These are phyloP conservation scores for Cercophora newfieldiana DNA, from an alignment of 495 filamentous ascomycete genomes.

Conservation along the genomic window DNA sequence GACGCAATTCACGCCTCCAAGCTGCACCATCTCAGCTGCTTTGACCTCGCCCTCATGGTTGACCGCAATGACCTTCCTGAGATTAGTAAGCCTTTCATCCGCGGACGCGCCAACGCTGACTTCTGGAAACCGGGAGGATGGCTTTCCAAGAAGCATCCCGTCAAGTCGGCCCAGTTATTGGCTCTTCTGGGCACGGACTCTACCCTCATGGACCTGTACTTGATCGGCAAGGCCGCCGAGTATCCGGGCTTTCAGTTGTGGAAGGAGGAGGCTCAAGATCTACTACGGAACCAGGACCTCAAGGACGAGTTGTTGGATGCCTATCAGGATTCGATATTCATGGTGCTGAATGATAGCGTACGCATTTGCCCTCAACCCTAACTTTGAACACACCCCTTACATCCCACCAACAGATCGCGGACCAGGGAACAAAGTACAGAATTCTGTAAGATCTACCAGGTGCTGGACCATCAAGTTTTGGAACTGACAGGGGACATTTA, in stretches of 20 bases:
- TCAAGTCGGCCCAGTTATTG: neutral
- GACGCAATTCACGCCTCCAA: neutral
- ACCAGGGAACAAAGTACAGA: constrained; percentile 4
- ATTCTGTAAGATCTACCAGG: neutral
- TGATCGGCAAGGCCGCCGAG: neutral
- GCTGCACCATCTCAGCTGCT: neutral
- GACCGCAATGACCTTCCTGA: neutral
- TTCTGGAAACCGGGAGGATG: too few relatives aligned
- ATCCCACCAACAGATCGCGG: neutral
- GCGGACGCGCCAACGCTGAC: neutral
- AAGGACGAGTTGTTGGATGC: neutral
- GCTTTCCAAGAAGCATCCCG: neutral
- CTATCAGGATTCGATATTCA: neutral
- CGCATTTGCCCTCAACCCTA: neutral
- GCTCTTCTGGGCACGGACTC: neutral
- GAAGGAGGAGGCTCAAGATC: neutral
- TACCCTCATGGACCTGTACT: neutral
- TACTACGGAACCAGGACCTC: neutral
- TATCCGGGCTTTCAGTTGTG: neutral
- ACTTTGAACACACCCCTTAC: neutral
- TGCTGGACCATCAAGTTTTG: neutral
- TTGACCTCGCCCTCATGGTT: neutral
- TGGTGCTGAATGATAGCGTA: constrained; percentile 4
- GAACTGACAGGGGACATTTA: neutral
- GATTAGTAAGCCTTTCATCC: neutral